These are phyloP conservation scores for Dendrobium officinale DNA, from an alignment of 106 monocot genomes.

Conservation along the genomic window DNA sequence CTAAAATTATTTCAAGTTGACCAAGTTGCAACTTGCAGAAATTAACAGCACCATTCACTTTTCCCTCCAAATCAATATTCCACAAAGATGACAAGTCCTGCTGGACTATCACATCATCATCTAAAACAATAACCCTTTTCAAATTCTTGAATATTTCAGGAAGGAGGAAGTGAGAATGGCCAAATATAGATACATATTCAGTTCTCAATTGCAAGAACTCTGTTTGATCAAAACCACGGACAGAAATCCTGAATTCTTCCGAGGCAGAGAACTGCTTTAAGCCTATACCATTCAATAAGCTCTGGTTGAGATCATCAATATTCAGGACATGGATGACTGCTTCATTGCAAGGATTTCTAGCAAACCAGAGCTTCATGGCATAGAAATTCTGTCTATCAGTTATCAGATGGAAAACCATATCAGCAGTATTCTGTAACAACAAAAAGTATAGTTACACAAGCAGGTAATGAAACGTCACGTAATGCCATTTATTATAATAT, in stretches of 20 bases:
- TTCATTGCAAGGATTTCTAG: constrained; percentile 32
- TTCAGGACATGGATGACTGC: constrained; percentile 48
- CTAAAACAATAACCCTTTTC: constrained; percentile 48
- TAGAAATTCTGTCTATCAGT: constrained; percentile 67
- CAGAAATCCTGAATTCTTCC: constrained; percentile 62
- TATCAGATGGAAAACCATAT: constrained; percentile 62
- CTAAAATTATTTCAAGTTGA: constrained; percentile 35
- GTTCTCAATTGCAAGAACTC: constrained; percentile 33
- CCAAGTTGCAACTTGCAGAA: constrained; percentile 38
- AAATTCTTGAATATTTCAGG: constrained; percentile 45
- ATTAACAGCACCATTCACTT: constrained; percentile 33
- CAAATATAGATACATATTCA: constrained; percentile 40
- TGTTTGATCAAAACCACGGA: constrained; percentile 22
- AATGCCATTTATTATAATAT: neutral
- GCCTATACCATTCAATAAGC: neutral
- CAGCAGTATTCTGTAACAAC: constrained; percentile 38
- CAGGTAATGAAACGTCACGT: neutral
- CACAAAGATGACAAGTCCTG: constrained; percentile 38
- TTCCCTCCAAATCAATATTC: constrained; percentile 39
- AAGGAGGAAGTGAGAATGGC: constrained; percentile 41
- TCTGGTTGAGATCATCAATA: constrained; percentile 42
- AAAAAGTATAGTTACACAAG: constrained; percentile 1
- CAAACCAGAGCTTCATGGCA: constrained; percentile 76
- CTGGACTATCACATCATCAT: constrained; percentile 60
- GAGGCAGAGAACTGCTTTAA: constrained; percentile 27